Percentiles rank a stretch among this genome's conserved stretches.
phyloP scores from a whole-genome alignment of 495 filamentous ascomycete species.

The Evernia prunastri region DNA sequence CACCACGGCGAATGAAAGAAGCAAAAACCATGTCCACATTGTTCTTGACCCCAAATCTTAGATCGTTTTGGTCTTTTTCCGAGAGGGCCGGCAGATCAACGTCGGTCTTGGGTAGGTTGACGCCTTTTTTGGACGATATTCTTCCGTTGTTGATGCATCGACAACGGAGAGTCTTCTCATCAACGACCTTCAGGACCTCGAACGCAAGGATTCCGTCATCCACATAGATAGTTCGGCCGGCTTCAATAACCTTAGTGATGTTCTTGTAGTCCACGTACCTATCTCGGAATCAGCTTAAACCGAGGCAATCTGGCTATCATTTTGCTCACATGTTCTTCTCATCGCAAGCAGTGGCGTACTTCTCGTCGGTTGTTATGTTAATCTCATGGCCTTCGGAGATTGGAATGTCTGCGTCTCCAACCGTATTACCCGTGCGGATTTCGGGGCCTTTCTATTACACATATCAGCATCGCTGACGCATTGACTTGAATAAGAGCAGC shows the following conservation, averaged over 20 bases:
- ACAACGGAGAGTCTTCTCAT: conserved; percentile 79
- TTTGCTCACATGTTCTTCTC: conserved; percentile 82
- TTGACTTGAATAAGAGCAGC: neutral
- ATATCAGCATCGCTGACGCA: conserved; percentile 3
- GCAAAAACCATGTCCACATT: conserved; percentile 98
- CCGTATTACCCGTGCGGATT: conserved; percentile 94
- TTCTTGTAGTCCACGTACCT: conserved; percentile 99
- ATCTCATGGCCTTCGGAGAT: conserved; percentile 75
- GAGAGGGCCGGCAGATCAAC: conserved; percentile 96
- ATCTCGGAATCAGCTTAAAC: conserved; percentile 12
- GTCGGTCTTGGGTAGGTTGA: conserved; percentile 97
- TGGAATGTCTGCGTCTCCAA: conserved; percentile 75
- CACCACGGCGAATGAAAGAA: conserved; percentile 90
- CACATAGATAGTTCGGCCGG: conserved; percentile 95
- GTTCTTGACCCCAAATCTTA: conserved; percentile 95
- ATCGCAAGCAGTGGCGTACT: conserved; percentile 76
- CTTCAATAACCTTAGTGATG: conserved; percentile 93
- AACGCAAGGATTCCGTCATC: conserved; percentile 97
- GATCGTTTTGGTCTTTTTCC: conserved; percentile 94
- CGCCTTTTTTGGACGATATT: conserved; percentile 97
- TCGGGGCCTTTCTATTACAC: conserved; percentile 77
- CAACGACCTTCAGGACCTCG: conserved; percentile 78
- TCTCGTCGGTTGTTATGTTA: conserved; percentile 96
- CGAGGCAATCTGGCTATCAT: too few relatives aligned
- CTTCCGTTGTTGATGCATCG: conserved; percentile 91